Evolutionary conservation across 129 eudicot genomes (phyloP).

Genomic region (Sambucus nigra): DNA sequence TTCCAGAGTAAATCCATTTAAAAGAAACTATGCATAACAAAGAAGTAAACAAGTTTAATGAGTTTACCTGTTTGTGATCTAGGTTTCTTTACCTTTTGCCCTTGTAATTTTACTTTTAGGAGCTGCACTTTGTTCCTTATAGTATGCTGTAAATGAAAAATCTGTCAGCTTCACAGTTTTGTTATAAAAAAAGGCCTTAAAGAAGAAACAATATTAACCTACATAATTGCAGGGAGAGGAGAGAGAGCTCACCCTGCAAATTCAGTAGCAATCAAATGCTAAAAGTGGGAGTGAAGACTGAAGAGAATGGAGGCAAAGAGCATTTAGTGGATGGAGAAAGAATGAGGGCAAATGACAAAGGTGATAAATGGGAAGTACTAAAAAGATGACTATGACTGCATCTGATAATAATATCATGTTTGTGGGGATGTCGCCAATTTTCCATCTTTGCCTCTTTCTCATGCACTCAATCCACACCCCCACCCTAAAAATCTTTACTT

Average conservation of each 20-base stretch:
- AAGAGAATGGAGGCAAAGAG: conserved; percentile 34
- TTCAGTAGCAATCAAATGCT: conserved; percentile 37
- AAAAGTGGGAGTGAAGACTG: conserved; percentile 18
- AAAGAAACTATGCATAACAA: conserved; percentile 16
- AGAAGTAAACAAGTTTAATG: no score
- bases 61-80: no score
- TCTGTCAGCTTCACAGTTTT: conserved; percentile 13
- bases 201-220: conserved; percentile 31
- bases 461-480: no score
- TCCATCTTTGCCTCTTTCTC: no score
- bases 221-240: conserved; percentile 29
- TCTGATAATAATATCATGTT: no score
- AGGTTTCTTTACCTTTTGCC: conserved; percentile 37
- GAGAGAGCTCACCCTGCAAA: conserved; percentile 34
- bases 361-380: conserved; percentile 26
- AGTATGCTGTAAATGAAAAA: conserved; percentile 22
- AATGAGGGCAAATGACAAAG: conserved; percentile 33
- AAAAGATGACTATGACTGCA: conserved; percentile 39
- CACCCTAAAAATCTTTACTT: no score
- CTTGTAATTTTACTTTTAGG: conserved; percentile 21
- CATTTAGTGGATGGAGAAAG: conserved; percentile 42
- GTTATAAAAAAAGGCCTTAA: background rate
- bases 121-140: conserved; percentile 13
- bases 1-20: conserved; percentile 6
- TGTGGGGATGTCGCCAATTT: no score